Evolutionary conservation across 345 rosid genomes (phyloP).

Genomic region (Diplotaxis tenuifolia): DNA sequence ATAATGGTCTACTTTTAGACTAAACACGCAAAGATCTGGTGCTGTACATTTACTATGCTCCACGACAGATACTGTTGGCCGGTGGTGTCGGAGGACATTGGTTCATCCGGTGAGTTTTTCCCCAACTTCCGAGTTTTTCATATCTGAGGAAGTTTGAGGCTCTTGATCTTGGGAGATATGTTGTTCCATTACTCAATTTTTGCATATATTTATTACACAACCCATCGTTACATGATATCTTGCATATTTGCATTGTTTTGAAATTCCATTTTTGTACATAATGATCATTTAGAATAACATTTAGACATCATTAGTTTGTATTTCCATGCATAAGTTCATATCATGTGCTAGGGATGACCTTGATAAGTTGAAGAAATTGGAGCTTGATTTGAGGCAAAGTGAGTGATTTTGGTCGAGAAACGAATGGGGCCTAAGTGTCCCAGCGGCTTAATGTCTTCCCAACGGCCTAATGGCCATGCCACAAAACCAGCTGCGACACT

Average conservation of each 20-base stretch:
- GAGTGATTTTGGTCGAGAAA: not conserved
- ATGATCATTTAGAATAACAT: no score
- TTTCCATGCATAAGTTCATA: no score
- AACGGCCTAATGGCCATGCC: not conserved
- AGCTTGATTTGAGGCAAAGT: no score
- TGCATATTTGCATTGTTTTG: no score
- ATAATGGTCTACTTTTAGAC: conserved; percentile 25
- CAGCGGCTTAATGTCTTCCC: no score
- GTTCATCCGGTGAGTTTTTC: conserved; percentile 28
- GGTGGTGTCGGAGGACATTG: conserved; percentile 9
- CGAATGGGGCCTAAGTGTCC: not conserved
- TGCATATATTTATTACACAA: no score
- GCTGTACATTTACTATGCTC: conserved; percentile 27
- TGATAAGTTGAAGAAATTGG: not conserved
- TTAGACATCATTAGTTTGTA: no score
- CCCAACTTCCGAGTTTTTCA: not conserved
- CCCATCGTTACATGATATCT: no score
- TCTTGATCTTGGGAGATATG: no score
- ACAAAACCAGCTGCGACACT: not conserved
- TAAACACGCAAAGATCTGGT: conserved; percentile 6
- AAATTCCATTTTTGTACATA: no score
- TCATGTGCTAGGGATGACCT: not conserved
- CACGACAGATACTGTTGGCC: conserved; percentile 1
- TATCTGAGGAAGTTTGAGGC: no score
- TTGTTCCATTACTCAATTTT: no score